Evolutionary conservation across 352 stramenopile species (phyloP).

Genomic region (Phytophthora colocasiae): DNA sequence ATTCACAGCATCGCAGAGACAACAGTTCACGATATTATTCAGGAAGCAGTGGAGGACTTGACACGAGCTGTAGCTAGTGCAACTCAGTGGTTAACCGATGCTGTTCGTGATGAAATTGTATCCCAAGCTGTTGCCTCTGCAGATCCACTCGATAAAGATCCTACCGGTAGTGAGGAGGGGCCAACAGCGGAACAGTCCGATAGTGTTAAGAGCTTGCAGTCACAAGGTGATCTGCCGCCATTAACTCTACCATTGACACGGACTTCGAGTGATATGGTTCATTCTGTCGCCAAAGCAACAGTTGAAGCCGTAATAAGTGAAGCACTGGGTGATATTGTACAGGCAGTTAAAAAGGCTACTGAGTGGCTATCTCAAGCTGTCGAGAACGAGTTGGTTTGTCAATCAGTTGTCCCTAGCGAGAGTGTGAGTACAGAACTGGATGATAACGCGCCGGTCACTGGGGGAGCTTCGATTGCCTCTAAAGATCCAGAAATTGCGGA

Average conservation of each 20-base stretch:
- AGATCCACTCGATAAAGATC: not conserved
- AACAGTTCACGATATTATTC: conserved; percentile 14
- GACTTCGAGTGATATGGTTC: conserved; percentile 15
- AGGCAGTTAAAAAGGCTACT: conserved; percentile 7
- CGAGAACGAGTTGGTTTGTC: conserved; percentile 11
- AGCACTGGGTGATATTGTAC: conserved; percentile 20
- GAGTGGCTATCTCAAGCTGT: conserved; percentile 19
- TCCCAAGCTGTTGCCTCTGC: conserved; percentile 16
- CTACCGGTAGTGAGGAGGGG: not conserved
- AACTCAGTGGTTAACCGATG: conserved; percentile 26
- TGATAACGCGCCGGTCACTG: conserved; percentile 5
- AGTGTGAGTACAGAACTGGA: conserved; percentile 9
- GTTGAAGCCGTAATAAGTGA: conserved; percentile 15
- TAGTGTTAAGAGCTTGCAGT: not conserved
- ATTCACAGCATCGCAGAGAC: conserved; percentile 16
- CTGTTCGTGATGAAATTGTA: conserved; percentile 18
- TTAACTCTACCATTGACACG: not conserved
- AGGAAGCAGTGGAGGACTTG: conserved; percentile 22
- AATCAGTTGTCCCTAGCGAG: conserved; percentile 12
- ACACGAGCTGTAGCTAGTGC: conserved; percentile 18
- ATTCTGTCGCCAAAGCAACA: conserved; percentile 26
- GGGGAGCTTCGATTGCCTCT: not conserved
- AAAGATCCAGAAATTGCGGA: not conserved
- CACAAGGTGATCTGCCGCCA: not conserved
- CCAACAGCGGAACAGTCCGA: not conserved